Conservation (phyloP, 495 filamentous ascomycete species). For the Neurospora africana region DNA sequence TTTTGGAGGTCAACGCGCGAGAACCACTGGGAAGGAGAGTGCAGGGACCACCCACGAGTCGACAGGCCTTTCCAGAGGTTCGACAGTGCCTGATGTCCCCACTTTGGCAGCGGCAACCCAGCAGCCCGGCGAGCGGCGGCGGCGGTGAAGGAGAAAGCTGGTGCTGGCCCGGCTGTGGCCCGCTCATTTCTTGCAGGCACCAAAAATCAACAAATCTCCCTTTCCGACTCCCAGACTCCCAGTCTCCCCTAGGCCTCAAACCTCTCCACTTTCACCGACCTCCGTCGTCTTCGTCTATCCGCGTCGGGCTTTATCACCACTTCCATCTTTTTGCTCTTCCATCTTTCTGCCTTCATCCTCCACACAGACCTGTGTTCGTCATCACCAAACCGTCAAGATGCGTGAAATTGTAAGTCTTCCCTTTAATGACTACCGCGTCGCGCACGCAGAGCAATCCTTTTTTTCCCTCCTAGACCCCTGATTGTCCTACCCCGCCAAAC, state of each 20-base stretch:
- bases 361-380: slow-evolving; percentile 19
- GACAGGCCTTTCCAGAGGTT: slow-evolving; percentile 8
- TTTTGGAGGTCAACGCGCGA: slow-evolving; percentile 20
- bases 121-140: slow-evolving; percentile 10
- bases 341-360: slow-evolving; percentile 5
- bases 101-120: slow-evolving; percentile 6
- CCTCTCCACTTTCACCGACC: slow-evolving; percentile 18
- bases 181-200: slow-evolving; percentile 20
- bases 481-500: not conserved
- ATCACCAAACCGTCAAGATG: slow-evolving; percentile 49
- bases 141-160: slow-evolving; percentile 18
- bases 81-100: slow-evolving; percentile 22
- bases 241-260: slow-evolving; percentile 5
- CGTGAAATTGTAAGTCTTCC: slow-evolving; percentile 78
- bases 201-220: slow-evolving; percentile 30
- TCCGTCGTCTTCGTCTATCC: slow-evolving; percentile 7
- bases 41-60: slow-evolving; percentile 21
- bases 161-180: slow-evolving; percentile 3
- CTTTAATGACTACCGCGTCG: slow-evolving; percentile 18
- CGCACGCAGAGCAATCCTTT: not conserved
- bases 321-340: slow-evolving; percentile 2
- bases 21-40: not conserved
- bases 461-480: not conserved
- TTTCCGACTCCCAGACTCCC: slow-evolving; percentile 4
- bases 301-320: slow-evolving; percentile 2